A percentile compares a stretch with the other conserved stretches of the same genome.
Evolutionary conservation across 1,284 basidiomycete genomes (phyloP).

Genomic region (Tetrapyrgos nigripes): DNA sequence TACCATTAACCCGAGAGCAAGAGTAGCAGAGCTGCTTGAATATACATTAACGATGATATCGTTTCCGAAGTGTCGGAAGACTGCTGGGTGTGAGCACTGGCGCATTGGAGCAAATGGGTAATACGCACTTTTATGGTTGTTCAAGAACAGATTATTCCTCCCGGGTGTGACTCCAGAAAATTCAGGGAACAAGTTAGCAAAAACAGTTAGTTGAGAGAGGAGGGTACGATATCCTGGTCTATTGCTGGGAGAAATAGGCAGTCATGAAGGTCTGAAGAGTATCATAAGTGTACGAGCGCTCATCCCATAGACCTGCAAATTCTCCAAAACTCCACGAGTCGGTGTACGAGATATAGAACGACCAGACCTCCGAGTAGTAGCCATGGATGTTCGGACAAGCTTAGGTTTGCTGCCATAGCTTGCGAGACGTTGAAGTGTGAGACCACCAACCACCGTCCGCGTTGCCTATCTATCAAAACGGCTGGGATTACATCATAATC

Average conservation of each 20-base stretch:
- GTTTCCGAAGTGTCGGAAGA: neutral
- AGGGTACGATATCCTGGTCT: neutral
- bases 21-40: neutral
- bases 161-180: constrained; percentile 5
- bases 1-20: constrained; percentile 3
- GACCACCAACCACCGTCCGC: too few species aligned
- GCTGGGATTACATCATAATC: too few species aligned
- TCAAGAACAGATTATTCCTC: neutral
- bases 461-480: too few species aligned
- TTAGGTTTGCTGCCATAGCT: too few species aligned
- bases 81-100: neutral
- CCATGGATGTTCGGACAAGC: too few species aligned
- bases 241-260: neutral
- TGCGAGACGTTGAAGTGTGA: too few species aligned
- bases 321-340: neutral
- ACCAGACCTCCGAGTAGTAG: neutral
- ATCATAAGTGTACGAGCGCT: too few species aligned
- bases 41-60: constrained; percentile 4
- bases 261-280: too few species aligned
- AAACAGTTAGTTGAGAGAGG: constrained; percentile 4
- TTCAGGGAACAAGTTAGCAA: constrained; percentile 8
- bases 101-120: neutral
- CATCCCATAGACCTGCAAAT: neutral
- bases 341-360: neutral
- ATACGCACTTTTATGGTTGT: constrained; percentile 9